phyloP scores from a whole-genome alignment of 2,329 filamentous ascomycete species.

The Fusarium begoniae region DNA sequence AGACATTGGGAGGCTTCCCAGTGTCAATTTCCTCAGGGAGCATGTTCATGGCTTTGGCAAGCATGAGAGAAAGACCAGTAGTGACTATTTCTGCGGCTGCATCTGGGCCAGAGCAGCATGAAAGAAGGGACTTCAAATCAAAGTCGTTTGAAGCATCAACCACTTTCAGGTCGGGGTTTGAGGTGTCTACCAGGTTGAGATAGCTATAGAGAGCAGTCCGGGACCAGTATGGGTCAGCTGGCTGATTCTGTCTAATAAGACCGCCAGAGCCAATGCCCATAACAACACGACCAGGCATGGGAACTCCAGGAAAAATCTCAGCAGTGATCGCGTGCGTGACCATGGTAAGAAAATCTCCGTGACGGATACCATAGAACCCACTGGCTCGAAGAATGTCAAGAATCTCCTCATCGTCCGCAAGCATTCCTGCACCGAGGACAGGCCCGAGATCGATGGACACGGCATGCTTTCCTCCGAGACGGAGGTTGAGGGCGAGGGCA shows the following conservation, averaged over 20 bases:
- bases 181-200: conserved; percentile 60
- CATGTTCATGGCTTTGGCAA: conserved; percentile 57
- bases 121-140: conserved; percentile 48
- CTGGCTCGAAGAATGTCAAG: conserved; percentile 59
- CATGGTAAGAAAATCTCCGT: conserved; percentile 59
- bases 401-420: conserved; percentile 58
- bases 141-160: conserved; percentile 21
- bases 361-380: conserved; percentile 64
- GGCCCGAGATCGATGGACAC: conserved; percentile 62
- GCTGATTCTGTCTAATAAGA: conserved; percentile 60
- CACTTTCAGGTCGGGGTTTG: conserved; percentile 41
- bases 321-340: conserved; percentile 57
- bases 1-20: conserved; percentile 52
- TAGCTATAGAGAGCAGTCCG: conserved; percentile 59
- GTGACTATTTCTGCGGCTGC: conserved; percentile 49
- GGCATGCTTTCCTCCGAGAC: conserved; percentile 47
- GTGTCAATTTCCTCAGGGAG: conserved; percentile 56
- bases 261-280: conserved; percentile 65
- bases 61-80: conserved; percentile 51
- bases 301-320: conserved; percentile 39
- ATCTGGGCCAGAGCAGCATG: conserved; percentile 38
- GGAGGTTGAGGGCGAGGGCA: conserved; percentile 53
- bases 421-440: conserved; percentile 63
- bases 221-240: conserved; percentile 64
- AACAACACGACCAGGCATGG: conserved; percentile 58